These are phyloP conservation scores for Vishniacozyma victoriae DNA, from an alignment of 768 basidiomycete genomes.

Conservation along the genomic window DNA sequence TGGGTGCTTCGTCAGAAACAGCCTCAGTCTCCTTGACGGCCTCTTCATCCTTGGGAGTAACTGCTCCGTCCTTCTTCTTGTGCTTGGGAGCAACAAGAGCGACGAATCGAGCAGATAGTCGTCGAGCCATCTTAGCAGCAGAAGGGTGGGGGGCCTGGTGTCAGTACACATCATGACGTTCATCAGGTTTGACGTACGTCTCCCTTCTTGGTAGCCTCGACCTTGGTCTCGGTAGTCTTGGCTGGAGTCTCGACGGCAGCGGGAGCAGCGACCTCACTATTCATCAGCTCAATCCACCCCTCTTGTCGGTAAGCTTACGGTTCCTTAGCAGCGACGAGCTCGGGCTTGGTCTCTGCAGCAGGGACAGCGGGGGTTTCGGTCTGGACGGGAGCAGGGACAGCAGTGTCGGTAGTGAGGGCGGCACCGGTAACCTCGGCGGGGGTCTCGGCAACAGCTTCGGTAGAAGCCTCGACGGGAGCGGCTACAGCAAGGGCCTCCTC, in stretches of 20 bases:
- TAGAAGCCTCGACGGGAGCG: conserved; percentile 51
- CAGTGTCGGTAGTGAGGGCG: conserved; percentile 32
- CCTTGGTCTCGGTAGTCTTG: conserved; percentile 32
- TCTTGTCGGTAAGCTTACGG: conserved; percentile 1
- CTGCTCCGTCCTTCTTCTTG: conserved; percentile 28
- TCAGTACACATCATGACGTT: background rate
- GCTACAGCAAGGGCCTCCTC: conserved; percentile 52
- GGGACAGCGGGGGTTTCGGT: background rate
- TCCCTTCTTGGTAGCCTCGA: conserved; percentile 34
- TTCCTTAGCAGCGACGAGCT: conserved; percentile 7
- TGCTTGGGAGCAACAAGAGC: conserved; percentile 74
- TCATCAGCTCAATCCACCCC: background rate
- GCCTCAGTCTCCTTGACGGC: conserved; percentile 52
- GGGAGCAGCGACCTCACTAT: background rate
- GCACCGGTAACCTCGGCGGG: conserved; percentile 2
- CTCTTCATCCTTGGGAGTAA: conserved; percentile 48
- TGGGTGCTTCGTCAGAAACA: conserved; percentile 83
- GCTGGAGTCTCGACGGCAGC: conserved; percentile 11
- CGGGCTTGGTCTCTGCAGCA: background rate
- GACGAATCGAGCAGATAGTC: conserved; percentile 73
- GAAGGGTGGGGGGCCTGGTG: background rate
- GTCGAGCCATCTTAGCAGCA: conserved; percentile 50
- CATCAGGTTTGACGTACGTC: background rate
- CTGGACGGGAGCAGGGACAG: conserved; percentile 34
- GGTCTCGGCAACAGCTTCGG: conserved; percentile 3